Percentiles rank a stretch among this genome's conserved stretches.
phyloP scores from a whole-genome alignment of 1,139 yeast genomes.

The Geotrichum histeridarum region DNA sequence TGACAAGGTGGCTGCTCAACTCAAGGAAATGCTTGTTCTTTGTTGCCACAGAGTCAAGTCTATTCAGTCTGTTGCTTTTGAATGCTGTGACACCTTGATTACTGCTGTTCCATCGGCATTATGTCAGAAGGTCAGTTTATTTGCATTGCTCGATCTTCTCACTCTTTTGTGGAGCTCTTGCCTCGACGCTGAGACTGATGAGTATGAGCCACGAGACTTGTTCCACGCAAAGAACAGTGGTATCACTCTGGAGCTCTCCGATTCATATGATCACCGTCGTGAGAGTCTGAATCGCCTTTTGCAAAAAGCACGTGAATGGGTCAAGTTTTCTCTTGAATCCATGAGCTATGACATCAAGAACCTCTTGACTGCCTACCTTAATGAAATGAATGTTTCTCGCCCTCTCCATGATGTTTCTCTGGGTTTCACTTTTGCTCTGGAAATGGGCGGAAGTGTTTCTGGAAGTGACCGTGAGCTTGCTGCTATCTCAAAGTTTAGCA shows the following conservation, averaged over 20 bases:
- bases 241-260: slow-evolving; percentile 63
- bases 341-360: slow-evolving; percentile 73
- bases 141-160: slow-evolving; percentile 73
- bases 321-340: slow-evolving; percentile 47
- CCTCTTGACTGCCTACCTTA: slow-evolving; percentile 68
- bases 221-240: slow-evolving; percentile 56
- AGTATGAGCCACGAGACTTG: slow-evolving; percentile 73
- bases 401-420: slow-evolving; percentile 48
- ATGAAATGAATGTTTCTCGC: slow-evolving; percentile 39
- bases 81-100: slow-evolving; percentile 68
- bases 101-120: slow-evolving; percentile 71
- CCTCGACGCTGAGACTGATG: slow-evolving; percentile 79
- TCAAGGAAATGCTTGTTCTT: slow-evolving; percentile 60
- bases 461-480: slow-evolving; percentile 48
- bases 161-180: slow-evolving; percentile 73
- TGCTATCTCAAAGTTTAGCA: slow-evolving; percentile 25
- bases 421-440: slow-evolving; percentile 86
- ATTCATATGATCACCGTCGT: slow-evolving; percentile 72
- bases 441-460: slow-evolving; percentile 71
- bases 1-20: slow-evolving; percentile 61
- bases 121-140: slow-evolving; percentile 68
- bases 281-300: slow-evolving; percentile 59
- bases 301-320: slow-evolving; percentile 62
- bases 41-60: slow-evolving; percentile 76
- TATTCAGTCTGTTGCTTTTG: slow-evolving; percentile 76